Evolutionary conservation across 2,329 filamentous ascomycete genomes (phyloP).

Genomic region (Trichothecium roseum): DNA sequence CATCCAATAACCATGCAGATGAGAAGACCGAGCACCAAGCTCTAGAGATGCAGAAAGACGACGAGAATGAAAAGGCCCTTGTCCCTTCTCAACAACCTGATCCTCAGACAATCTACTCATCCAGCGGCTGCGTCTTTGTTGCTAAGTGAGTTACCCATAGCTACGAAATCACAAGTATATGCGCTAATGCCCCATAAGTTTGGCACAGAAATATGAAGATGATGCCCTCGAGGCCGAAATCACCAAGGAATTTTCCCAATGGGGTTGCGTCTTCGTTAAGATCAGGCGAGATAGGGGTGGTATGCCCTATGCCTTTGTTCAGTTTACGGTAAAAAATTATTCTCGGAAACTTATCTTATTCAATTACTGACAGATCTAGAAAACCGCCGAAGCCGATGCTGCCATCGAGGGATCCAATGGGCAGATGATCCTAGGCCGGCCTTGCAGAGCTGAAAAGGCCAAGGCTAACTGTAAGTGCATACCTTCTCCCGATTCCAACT

Average conservation of each 20-base stretch:
- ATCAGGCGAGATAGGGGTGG: constrained; percentile 45
- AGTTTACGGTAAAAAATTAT: constrained; percentile 43
- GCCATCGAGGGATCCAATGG: constrained; percentile 39
- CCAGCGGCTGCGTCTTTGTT: constrained; percentile 36
- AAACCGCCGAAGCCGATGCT: constrained; percentile 33
- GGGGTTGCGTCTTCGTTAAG: constrained; percentile 50
- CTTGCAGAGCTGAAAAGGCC: constrained; percentile 49
- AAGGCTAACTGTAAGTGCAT: constrained; percentile 42
- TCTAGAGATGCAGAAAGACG: too few relatives aligned
- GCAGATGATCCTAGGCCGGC: constrained; percentile 40
- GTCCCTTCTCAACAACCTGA: not conserved
- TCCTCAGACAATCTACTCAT: constrained; percentile 4
- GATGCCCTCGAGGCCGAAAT: constrained; percentile 44
- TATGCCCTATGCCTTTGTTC: constrained; percentile 56
- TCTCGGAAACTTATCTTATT: not conserved
- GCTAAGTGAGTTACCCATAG: constrained; percentile 47
- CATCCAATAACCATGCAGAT: too few relatives aligned
- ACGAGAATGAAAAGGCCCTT: too few relatives aligned
- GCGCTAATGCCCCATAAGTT: constrained; percentile 21
- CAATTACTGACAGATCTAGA: constrained; percentile 24
- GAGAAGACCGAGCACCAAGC: too few relatives aligned
- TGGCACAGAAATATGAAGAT: constrained; percentile 33
- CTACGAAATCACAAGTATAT: not conserved
- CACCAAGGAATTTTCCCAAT: constrained; percentile 39
- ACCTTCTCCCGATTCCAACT: too few relatives aligned